phyloP scores from a whole-genome alignment of 2,329 filamentous ascomycete genomes.

The Bretziella fagacearum region DNA sequence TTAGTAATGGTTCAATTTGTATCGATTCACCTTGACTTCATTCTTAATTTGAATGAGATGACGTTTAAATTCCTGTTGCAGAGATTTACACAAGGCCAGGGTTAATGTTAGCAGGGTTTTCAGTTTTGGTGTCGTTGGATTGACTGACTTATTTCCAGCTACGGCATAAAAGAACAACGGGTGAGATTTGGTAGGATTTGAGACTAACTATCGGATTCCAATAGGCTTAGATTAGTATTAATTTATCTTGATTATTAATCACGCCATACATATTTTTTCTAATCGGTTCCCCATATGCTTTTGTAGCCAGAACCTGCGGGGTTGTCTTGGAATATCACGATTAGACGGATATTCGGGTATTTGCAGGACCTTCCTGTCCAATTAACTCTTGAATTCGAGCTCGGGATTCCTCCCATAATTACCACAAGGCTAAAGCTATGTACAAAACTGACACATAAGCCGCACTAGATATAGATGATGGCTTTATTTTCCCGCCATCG shows the following conservation, averaged over 20 bases:
- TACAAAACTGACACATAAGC: neutral
- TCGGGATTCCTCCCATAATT: neutral
- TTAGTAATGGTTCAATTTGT: no score
- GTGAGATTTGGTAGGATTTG: neutral
- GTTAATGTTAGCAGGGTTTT: conserved; percentile 2
- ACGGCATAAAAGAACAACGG: neutral
- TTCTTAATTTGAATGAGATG: neutral
- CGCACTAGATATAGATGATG: no score
- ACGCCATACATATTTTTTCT: no score
- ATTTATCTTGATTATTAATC: no score
- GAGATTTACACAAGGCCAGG: conserved; percentile 5
- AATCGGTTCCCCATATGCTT: no score
- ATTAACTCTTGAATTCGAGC: no score
- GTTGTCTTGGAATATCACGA: no score
- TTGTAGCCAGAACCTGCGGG: no score
- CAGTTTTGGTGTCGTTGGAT: neutral
- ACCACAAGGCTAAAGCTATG: neutral
- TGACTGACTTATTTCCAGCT: neutral
- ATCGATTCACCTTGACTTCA: no score
- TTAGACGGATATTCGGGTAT: no score
- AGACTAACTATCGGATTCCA: neutral
- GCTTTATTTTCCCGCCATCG: neutral
- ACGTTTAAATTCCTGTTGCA: conserved; percentile 3
- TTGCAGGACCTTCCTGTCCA: no score
- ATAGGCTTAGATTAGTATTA: no score